Percentiles rank a stretch among this genome's conserved stretches.
Evolutionary conservation across 768 basidiomycete genomes (phyloP).

Genomic region (Serendipita sp.): DNA sequence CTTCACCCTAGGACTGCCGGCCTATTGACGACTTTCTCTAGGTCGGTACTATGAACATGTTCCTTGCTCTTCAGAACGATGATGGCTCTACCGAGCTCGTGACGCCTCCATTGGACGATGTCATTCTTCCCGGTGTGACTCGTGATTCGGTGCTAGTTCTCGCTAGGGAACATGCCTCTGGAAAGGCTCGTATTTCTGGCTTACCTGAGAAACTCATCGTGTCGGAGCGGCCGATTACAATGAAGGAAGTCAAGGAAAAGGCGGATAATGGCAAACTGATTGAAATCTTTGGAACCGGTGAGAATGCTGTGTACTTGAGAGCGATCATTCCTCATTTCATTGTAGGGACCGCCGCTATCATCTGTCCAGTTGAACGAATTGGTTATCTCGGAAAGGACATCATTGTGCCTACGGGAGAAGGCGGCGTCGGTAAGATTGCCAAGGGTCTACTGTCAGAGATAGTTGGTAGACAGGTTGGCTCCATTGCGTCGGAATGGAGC

Average conservation of each 20-base stretch:
- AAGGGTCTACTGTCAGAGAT: constrained; percentile 34
- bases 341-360: constrained; percentile 38
- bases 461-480: constrained; percentile 56
- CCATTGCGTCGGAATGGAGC: constrained; percentile 67
- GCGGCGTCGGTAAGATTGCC: constrained; percentile 62
- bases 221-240: constrained; percentile 55
- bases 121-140: constrained; percentile 31
- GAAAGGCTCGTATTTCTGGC: constrained; percentile 28
- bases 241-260: constrained; percentile 53
- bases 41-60: constrained; percentile 90
- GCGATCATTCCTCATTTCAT: not conserved
- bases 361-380: constrained; percentile 36
- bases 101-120: constrained; percentile 28
- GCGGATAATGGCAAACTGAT: constrained; percentile 27
- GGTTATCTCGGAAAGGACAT: constrained; percentile 44
- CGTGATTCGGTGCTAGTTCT: constrained; percentile 28
- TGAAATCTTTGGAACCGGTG: constrained; percentile 35
- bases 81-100: constrained; percentile 36
- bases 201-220: constrained; percentile 43
- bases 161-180: constrained; percentile 40
- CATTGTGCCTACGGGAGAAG: constrained; percentile 38
- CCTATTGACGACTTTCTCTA: constrained; percentile 10
- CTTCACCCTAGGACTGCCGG: not conserved
- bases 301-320: not conserved
- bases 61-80: constrained; percentile 57